Evolutionary conservation across 1,284 basidiomycete genomes (phyloP).

Genomic region (Rhodotorula sp.): DNA sequence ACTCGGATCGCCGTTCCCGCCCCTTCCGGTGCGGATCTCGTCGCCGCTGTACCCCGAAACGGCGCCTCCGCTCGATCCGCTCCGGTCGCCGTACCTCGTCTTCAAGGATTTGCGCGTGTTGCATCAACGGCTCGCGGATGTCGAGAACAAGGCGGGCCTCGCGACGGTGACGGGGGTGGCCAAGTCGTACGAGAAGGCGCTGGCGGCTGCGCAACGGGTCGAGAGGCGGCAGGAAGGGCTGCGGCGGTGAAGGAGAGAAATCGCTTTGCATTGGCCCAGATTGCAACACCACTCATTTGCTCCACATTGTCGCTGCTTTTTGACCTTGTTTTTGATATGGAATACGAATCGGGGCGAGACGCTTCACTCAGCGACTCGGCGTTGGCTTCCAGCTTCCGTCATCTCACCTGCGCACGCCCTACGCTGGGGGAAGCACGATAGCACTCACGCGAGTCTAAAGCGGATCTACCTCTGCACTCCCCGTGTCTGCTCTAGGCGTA

Average conservation of each 20-base stretch:
- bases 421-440: no score
- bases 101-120: conserved; percentile 29
- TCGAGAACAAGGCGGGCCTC: conserved; percentile 29
- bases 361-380: no score
- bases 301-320: no score
- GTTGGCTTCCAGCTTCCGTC: no score
- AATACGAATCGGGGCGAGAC: no score
- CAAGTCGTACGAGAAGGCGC: conserved; percentile 18
- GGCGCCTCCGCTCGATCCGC: conserved; percentile 1
- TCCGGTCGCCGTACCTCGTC: conserved; percentile 25
- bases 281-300: background rate
- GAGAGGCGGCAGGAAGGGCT: conserved; percentile 5
- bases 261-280: background rate
- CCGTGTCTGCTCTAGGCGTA: no score
- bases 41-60: conserved; percentile 38
- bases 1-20: conserved; percentile 10
- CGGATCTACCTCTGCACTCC: no score
- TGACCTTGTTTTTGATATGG: no score
- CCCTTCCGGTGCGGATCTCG: conserved; percentile 21
- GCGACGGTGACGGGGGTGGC: conserved; percentile 17
- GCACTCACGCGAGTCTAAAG: no score
- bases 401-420: no score
- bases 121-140: conserved; percentile 28
- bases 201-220: conserved; percentile 10
- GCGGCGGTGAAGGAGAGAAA: background rate